Percentiles rank a stretch among this genome's conserved stretches.
These are phyloP conservation scores for Chaetoceros muelleri DNA, from an alignment of 108 stramenopile genomes.

Conservation along the genomic window DNA sequence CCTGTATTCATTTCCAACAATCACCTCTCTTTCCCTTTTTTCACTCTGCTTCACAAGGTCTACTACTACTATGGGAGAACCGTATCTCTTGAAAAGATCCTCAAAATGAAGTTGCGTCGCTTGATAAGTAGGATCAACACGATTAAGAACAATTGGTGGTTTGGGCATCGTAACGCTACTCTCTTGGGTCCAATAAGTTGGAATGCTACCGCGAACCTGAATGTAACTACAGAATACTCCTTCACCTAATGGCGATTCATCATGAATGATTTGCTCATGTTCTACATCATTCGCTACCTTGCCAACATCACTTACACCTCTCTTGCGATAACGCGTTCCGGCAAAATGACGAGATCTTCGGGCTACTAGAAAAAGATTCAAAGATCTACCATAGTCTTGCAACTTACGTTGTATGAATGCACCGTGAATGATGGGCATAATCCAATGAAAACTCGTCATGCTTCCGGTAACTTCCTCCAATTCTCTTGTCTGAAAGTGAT, in stretches of 20 bases:
- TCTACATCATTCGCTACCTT: conserved; percentile 95
- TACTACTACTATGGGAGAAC: conserved; percentile 84
- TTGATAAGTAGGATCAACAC: conserved; percentile 88
- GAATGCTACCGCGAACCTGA: conserved; percentile 95
- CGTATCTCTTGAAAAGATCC: conserved; percentile 88
- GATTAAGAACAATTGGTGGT: conserved; percentile 90
- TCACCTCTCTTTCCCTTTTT: conserved; percentile 86
- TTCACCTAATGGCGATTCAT: conserved; percentile 56
- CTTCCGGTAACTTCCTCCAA: conserved; percentile 74
- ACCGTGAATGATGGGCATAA: conserved; percentile 88
- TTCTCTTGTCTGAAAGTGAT: conserved; percentile 87
- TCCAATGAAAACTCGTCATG: conserved; percentile 77
- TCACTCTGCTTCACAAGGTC: conserved; percentile 95
- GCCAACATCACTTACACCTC: conserved; percentile 90
- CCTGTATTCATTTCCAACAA: conserved; percentile 89
- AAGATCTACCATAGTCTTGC: conserved; percentile 78
- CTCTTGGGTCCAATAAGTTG: conserved; percentile 97
- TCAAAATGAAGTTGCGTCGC: conserved; percentile 93
- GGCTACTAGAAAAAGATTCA: conserved; percentile 87
- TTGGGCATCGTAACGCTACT: conserved; percentile 90
- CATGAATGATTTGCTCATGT: conserved; percentile 92
- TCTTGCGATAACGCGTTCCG: conserved; percentile 95
- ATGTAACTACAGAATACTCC: conserved; percentile 83
- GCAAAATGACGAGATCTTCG: conserved; percentile 95
- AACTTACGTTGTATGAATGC: conserved; percentile 89